phyloP scores from a whole-genome alignment of 371 early-diverging fungal genomes.

The Mucor velutinosus region DNA sequence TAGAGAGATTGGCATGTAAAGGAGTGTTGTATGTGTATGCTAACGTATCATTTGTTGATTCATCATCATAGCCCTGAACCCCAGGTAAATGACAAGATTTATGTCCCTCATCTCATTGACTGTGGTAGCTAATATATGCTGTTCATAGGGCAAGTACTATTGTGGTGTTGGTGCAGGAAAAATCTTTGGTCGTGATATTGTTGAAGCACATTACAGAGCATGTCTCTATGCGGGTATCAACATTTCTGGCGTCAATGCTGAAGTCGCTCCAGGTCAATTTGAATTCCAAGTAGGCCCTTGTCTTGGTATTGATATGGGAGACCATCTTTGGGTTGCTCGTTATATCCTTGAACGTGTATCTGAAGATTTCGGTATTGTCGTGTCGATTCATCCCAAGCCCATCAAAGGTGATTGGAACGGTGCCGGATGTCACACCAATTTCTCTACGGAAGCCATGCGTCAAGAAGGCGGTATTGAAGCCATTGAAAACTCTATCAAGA shows the following conservation, averaged over 20 bases:
- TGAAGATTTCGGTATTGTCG: conserved; percentile 52
- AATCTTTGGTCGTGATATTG: conserved; percentile 59
- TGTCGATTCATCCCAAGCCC: conserved; percentile 55
- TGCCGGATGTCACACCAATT: conserved; percentile 53
- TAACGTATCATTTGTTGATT: neutral
- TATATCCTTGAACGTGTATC: conserved; percentile 51
- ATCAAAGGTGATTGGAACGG: conserved; percentile 57
- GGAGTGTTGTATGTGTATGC: too few relatives aligned
- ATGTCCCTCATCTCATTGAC: too few relatives aligned
- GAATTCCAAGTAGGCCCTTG: conserved; percentile 59
- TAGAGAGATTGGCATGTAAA: neutral
- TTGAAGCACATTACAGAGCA: conserved; percentile 64
- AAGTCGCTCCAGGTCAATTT: conserved; percentile 56
- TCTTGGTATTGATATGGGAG: conserved; percentile 49
- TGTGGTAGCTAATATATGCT: neutral
- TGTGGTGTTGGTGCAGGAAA: conserved; percentile 59
- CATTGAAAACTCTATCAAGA: conserved; percentile 53
- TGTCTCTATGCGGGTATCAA: conserved; percentile 59
- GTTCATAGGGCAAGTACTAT: conserved; percentile 52
- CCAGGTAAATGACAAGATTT: conserved; percentile 28
- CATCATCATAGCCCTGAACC: conserved; percentile 34
- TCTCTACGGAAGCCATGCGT: conserved; percentile 55
- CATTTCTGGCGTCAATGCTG: conserved; percentile 51
- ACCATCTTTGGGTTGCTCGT: conserved; percentile 53
- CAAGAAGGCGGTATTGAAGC: conserved; percentile 43